Conservation (phyloP, 495 filamentous ascomycete species). For the Melanomma pulvis-pyrius region DNA sequence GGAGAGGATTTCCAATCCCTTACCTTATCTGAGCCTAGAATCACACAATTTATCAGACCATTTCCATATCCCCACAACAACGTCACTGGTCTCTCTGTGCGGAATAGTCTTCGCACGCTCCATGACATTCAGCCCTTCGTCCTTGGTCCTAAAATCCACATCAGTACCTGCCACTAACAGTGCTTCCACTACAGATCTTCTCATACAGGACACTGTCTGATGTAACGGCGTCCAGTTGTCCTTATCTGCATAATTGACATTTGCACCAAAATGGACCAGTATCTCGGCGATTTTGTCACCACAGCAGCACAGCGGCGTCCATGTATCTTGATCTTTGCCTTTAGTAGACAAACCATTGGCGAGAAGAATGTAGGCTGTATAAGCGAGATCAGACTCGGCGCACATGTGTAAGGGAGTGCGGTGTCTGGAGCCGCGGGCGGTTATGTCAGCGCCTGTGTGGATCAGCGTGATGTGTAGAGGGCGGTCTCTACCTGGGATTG, state of each 20-base stretch:
- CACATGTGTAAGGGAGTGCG: slow-evolving; percentile 20
- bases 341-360: slow-evolving; percentile 1
- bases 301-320: slow-evolving; percentile 29
- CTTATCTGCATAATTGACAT: slow-evolving; percentile 23
- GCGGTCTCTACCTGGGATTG: slow-evolving; percentile 23
- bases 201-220: slow-evolving; percentile 11
- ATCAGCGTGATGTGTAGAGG: slow-evolving; percentile 29
- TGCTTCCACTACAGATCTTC: background rate
- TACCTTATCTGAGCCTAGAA: no score
- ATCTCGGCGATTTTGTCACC: background rate
- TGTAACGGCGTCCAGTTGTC: slow-evolving; percentile 20
- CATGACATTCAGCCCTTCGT: slow-evolving; percentile 23
- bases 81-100: background rate
- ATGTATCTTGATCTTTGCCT: slow-evolving; percentile 20
- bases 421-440: slow-evolving; percentile 1
- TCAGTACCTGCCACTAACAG: slow-evolving; percentile 10
- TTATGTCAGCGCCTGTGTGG: slow-evolving; percentile 18
- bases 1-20: no score
- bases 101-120: slow-evolving; percentile 3
- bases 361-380: background rate
- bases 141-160: slow-evolving; percentile 13
- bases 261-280: slow-evolving; percentile 16
- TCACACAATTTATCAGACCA: no score
- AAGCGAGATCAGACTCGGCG: slow-evolving; percentile 13
- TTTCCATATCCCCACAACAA: background rate